Evolutionary conservation across 1,284 basidiomycete genomes (phyloP), one percentile per base, ranked within the genome.

Genomic region (Moniliophthora roreri): DNA sequence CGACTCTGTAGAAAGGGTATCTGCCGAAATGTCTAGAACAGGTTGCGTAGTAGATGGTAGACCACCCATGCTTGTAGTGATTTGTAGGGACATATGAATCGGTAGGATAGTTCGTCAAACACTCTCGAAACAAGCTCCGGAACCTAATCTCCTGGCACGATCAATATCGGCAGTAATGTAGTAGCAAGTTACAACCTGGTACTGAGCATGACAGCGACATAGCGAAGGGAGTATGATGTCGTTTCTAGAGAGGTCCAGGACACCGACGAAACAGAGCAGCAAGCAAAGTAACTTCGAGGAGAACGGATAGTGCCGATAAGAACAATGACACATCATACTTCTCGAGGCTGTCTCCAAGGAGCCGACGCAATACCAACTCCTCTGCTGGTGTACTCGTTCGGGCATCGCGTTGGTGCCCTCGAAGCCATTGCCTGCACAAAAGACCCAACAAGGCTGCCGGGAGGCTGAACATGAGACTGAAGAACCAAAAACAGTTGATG

Each of bases 391-490:
- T 46, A 11, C 21, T 13, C 1, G 48, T 54, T 15, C 23, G 18
- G 13, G 42, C 42, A 5, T 54, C 37, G 7, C 53, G 48, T 16
- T 36, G 37, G 45, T 48, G 37, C 34, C 45, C 56, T 8, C 55
- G 46, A 7, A 56, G 6, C 55, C 55, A 56, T 39, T 56, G 55
- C 39, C 53, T 56, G 47, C 51, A 52, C 7, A 56, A 40, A 1
- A 56, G 48, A 2, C 51, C 47, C 9, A 53, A 20, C 13, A 56
- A 38, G 1, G 47, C 40, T 5, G 53, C 24, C 4, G 35, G 36
- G 15, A 56, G 51, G 28, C 28, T 32, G 28, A 32, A 32, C 7
- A 32, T 32, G 28, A 32, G 28, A 16, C 55, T 56, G 46, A 56
- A 51, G 34, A 38, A 41, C 52, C 52, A 53, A 32, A 53, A 48